Conservation (phyloP, 768 basidiomycete genomes). For the Leccinum fibrillosum region DNA sequence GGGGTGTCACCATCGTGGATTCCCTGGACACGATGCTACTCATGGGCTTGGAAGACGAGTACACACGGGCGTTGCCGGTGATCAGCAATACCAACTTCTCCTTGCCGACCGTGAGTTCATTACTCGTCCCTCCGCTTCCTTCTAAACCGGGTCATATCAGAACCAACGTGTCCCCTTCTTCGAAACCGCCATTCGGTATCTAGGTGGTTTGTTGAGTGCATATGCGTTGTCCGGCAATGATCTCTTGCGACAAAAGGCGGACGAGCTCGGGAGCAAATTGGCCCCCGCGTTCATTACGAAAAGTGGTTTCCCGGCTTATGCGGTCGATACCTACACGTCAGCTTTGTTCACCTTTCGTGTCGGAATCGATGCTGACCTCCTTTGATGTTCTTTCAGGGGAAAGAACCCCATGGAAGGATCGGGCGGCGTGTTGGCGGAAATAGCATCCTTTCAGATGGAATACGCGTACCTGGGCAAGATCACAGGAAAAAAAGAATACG, state of each 20-base stretch:
- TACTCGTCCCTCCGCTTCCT: not conserved
- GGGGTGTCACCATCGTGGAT: conserved; percentile 76
- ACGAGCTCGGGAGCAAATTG: conserved; percentile 68
- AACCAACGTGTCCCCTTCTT: conserved; percentile 53
- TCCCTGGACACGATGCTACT: conserved; percentile 83
- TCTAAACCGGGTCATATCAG: conserved; percentile 6
- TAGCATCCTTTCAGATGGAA: conserved; percentile 78
- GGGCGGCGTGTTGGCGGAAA: conserved; percentile 63
- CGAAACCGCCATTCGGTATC: conserved; percentile 85
- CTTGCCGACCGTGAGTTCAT: conserved; percentile 37
- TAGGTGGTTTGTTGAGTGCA: conserved; percentile 82
- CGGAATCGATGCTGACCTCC: not conserved
- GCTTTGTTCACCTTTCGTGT: conserved; percentile 6
- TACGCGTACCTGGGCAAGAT: conserved; percentile 80
- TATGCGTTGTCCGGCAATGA: conserved; percentile 70
- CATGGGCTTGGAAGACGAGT: conserved; percentile 74
- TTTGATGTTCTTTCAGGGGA: not conserved
- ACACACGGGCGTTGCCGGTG: conserved; percentile 54
- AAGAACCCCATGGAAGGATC: not conserved
- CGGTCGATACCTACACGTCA: conserved; percentile 64
- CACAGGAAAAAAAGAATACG: conserved; percentile 67
- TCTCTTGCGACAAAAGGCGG: conserved; percentile 64
- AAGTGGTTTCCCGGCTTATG: conserved; percentile 66
- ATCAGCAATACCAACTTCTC: conserved; percentile 49
- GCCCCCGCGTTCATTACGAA: conserved; percentile 69